These are phyloP conservation scores for Diaporthe sp. DNA, from an alignment of 2,329 filamentous ascomycete species.

Conservation along the genomic window DNA sequence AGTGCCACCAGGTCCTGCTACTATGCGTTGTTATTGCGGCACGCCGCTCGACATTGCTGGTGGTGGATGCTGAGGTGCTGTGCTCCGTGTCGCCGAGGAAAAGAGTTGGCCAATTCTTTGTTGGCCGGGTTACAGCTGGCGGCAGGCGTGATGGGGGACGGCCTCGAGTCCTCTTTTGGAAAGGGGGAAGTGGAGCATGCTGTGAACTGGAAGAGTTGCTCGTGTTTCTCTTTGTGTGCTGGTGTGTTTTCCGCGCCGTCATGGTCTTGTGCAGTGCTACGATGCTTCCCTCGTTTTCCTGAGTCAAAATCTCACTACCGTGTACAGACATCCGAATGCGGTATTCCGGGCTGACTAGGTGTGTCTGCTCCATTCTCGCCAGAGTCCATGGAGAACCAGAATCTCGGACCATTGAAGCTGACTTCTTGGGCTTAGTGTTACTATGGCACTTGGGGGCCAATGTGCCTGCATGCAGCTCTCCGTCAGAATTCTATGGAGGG, in stretches of 20 bases:
- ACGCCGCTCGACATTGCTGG: not conserved
- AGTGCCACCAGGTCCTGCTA: not conserved
- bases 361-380: not conserved
- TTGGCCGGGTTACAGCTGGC: not conserved
- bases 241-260: not conserved
- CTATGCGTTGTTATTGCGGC: conserved; percentile 8
- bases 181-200: not conserved
- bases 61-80: conserved; percentile 18
- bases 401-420: not conserved
- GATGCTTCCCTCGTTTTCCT: not conserved
- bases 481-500: not conserved
- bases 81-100: conserved; percentile 5
- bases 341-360: not conserved
- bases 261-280: conserved; percentile 9
- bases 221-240: conserved; percentile 18
- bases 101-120: conserved; percentile 20
- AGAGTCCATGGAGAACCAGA: not conserved
- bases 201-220: not conserved
- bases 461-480: not conserved
- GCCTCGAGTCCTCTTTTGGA: conserved; percentile 12
- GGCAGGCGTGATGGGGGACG: not conserved
- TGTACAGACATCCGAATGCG: not conserved
- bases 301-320: not conserved
- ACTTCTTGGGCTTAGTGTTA: not conserved
- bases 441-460: not conserved